phyloP scores from a whole-genome alignment of 495 filamentous ascomycete species.

The Aspergillus saccharolyticus region DNA sequence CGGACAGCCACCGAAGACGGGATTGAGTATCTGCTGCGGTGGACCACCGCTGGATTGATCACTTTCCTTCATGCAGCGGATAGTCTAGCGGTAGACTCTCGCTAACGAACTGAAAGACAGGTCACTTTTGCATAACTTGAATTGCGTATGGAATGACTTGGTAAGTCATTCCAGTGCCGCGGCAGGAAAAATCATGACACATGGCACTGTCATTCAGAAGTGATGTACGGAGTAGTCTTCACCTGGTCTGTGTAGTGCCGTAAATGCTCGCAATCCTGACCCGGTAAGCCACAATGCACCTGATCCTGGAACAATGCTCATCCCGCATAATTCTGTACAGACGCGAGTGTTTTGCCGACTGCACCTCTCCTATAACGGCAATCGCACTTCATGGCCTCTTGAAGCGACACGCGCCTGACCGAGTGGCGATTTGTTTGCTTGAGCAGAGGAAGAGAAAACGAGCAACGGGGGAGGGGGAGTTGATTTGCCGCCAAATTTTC shows the following conservation, averaged over 20 bases:
- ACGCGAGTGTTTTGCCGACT: background rate
- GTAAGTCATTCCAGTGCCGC: background rate
- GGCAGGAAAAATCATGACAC: background rate
- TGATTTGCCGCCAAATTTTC: background rate
- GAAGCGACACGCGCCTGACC: too few species aligned
- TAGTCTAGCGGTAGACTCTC: background rate
- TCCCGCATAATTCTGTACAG: background rate
- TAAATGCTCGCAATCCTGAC: conserved; percentile 6
- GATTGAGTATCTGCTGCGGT: background rate
- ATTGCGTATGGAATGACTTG: background rate
- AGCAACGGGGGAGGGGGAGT: background rate
- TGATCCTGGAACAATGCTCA: conserved; percentile 9
- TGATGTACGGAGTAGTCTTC: background rate
- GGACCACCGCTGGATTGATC: background rate
- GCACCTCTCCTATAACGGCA: background rate
- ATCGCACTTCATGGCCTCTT: background rate
- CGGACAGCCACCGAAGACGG: background rate
- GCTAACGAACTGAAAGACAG: background rate
- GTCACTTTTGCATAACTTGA: background rate
- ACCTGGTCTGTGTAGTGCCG: too few species aligned
- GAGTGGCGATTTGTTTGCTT: background rate
- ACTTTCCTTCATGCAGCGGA: conserved; percentile 5
- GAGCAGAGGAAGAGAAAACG: background rate
- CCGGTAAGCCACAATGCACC: conserved; percentile 13
- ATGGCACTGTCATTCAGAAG: background rate